phyloP scores from a whole-genome alignment of 75 land plant species.

The Chamaecyparis obtusa region DNA sequence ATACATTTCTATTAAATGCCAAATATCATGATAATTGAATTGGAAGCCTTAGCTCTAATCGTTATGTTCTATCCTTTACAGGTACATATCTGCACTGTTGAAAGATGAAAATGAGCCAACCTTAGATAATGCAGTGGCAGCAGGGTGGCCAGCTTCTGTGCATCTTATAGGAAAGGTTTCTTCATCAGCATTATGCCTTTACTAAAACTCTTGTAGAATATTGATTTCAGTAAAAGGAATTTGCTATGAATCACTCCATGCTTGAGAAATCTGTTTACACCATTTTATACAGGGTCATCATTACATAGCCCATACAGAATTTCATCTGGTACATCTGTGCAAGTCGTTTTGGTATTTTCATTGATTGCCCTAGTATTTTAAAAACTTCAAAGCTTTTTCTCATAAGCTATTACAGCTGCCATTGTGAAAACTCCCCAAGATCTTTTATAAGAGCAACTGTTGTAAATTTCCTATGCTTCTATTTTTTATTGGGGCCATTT shows the following conservation, averaged over 20 bases:
- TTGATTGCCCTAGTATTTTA: background rate
- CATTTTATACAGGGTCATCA: background rate
- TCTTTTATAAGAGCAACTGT: background rate
- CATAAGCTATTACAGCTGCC: background rate
- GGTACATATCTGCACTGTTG: conserved; percentile 83
- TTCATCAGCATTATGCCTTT: background rate
- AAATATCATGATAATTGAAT: background rate
- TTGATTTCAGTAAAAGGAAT: background rate
- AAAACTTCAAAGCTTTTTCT: background rate
- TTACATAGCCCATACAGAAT: background rate
- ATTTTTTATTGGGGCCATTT: background rate
- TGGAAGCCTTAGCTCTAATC: background rate
- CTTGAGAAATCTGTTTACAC: background rate
- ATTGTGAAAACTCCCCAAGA: background rate
- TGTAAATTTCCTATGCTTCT: background rate
- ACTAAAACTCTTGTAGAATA: background rate
- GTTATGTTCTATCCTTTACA: conserved; percentile 12
- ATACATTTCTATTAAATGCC: background rate
- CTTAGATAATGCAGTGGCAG: conserved; percentile 53
- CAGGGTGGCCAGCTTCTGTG: conserved; percentile 96
- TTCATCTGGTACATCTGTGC: background rate
- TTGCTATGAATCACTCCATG: background rate
- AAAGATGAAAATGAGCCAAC: conserved; percentile 62
- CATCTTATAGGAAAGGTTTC: conserved; percentile 97
- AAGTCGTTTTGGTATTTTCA: background rate